Evolutionary conservation across 225 moss, liverwort and hornwort species (phyloP), one percentile per base, ranked within the genome.

Genomic region (Pseudoscleropodium purum): DNA sequence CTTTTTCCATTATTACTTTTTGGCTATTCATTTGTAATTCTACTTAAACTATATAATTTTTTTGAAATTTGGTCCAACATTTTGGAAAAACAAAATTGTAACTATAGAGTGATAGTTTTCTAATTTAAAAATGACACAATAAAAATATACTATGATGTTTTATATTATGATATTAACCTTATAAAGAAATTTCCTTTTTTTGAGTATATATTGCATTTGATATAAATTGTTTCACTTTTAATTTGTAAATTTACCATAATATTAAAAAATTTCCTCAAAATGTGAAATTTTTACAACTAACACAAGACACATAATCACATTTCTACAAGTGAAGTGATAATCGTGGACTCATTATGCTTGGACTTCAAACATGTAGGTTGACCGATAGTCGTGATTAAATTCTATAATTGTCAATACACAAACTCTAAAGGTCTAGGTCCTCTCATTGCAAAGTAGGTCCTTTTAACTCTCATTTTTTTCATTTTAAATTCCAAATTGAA

Each of bases 81-180:
- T 68, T n/a, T n/a, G 23, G 7, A 68, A 68, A 68, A n/a, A n/a
- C 2, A 2, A 68, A 37, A 4, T 68, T n/a, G 23, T 7, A 68
- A 12, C 23, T 23, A 4, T 37, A 4, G 21, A 21, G 7, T 21
- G 2, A 0, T 21, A 1, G 13, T 21, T 68, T 68, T n/a, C 1
- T 68, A 68, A n/a, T 68, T 68, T n/a, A 4, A 37, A 11, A 68
- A 21, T n/a, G 37, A n/a, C 13, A 23, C 4, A 7, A 23, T 23
- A 7, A 21, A 23, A 68, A 37, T 21, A 23, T 4, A 21, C 12
- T 11, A 23, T n/a, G 23, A n/a, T 68, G 7, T 12, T 21, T 37
- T 4, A 2, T 1, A 37, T 3, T 21, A 11, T 37, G 10, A 20
- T 20, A 37, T 11, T 21, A 37, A 12, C 0, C 0, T 4, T 37